Evolutionary conservation across 176 grass and related monocot genomes (phyloP).

Genomic region (Musa itinerans): DNA sequence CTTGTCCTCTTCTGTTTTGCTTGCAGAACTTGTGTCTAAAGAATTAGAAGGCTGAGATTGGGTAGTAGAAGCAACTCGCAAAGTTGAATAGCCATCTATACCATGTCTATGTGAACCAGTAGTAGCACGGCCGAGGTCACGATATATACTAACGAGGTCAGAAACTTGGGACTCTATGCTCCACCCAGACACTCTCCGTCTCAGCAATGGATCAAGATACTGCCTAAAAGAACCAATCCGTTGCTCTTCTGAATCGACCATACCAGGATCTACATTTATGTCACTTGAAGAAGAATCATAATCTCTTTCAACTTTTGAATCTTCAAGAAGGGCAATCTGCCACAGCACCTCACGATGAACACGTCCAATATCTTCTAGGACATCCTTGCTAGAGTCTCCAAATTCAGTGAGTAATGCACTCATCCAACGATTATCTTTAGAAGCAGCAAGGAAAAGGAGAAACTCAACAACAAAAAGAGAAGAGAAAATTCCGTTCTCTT

Average conservation of each 20-base stretch:
- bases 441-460: slow-evolving; percentile 79
- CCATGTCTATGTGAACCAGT: slow-evolving; percentile 44
- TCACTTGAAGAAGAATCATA: slow-evolving; percentile 35
- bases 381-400: slow-evolving; percentile 79
- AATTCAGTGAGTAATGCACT: slow-evolving; percentile 82
- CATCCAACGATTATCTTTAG: slow-evolving; percentile 96
- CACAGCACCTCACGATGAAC: slow-evolving; percentile 78
- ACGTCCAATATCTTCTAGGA: slow-evolving; percentile 77
- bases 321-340: slow-evolving; percentile 68
- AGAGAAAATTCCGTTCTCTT: slow-evolving; percentile 44
- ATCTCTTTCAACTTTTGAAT: slow-evolving; percentile 48
- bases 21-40: slow-evolving; percentile 37
- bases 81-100: slow-evolving; percentile 53
- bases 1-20: slow-evolving; percentile 64
- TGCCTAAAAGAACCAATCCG: slow-evolving; percentile 87
- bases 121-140: slow-evolving; percentile 77
- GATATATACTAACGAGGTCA: slow-evolving; percentile 87
- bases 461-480: slow-evolving; percentile 96
- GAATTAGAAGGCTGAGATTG: slow-evolving; percentile 43
- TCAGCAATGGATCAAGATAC: slow-evolving; percentile 93
- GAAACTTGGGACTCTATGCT: slow-evolving; percentile 92
- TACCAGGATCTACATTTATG: slow-evolving; percentile 28
- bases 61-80: slow-evolving; percentile 44
- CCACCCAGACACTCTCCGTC: slow-evolving; percentile 67
- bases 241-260: slow-evolving; percentile 54